Conservation (phyloP, 805 yeast genomes). For the Lipomyces japonicus region DNA sequence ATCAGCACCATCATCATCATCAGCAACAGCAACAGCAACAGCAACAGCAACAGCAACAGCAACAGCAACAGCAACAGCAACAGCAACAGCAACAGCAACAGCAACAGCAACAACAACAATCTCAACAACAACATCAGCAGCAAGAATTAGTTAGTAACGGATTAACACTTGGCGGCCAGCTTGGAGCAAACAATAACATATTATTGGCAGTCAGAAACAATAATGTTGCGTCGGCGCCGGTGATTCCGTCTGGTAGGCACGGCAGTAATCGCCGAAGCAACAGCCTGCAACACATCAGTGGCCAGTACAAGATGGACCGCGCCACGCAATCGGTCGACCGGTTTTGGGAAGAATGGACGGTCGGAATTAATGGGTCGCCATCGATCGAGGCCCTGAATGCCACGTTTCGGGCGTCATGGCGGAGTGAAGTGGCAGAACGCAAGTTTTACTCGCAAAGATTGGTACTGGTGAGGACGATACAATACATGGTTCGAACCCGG, state of each 20-base stretch:
- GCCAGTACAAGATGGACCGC: constrained; percentile 27
- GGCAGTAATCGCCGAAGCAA: constrained; percentile 2
- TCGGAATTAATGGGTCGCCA: constrained; percentile 44
- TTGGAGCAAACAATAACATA: too few species aligned
- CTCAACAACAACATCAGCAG: too few species aligned
- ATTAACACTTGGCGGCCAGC: too few species aligned
- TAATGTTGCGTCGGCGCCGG: not conserved
- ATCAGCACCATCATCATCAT: too few species aligned
- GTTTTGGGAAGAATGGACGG: constrained; percentile 41
- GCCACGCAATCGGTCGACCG: constrained; percentile 26
- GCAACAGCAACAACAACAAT: too few species aligned
- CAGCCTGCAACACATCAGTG: constrained; percentile 2
- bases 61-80: too few species aligned
- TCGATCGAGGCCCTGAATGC: constrained; percentile 43
- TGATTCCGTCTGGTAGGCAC: not conserved
- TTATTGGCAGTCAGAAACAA: not conserved
- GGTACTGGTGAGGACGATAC: constrained; percentile 27
- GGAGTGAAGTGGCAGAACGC: constrained; percentile 34
- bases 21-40: too few species aligned
- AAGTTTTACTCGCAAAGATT: constrained; percentile 27
- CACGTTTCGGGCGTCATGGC: constrained; percentile 44
- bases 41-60: too few species aligned
- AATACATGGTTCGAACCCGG: constrained; percentile 21
- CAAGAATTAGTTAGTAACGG: too few species aligned
- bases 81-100: too few species aligned